Evolutionary conservation across 2,329 filamentous ascomycete genomes (phyloP), one percentile per base, ranked within the genome.

Genomic region (Dactylellina sp.): DNA sequence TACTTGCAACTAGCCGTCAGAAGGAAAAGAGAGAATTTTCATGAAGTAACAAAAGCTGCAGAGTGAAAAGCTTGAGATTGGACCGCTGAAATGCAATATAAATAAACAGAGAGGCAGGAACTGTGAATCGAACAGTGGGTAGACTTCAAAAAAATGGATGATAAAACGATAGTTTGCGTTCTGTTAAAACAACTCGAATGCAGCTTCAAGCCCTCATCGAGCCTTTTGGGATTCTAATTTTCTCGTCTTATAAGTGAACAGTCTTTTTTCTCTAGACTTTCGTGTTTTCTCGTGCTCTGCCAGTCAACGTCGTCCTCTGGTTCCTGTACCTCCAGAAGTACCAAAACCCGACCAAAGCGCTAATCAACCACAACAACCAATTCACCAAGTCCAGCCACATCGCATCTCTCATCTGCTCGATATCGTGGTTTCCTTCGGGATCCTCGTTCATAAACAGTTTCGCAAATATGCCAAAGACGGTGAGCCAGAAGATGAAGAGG

Each of bases 381-480:
- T 89, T 91, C 50, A 86, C 83, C 56, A 96, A 81, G 80, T 94
- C 90, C 49, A 96, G 85, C 91, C 91, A 96, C 14, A 95, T 91
- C 3, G 92, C 91, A 79, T 89, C 88, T 83, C 93, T 92, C 92
- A 97, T 96, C 65, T 91, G 86, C 76, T 84, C 82, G 66, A 94
- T 85, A 55, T 85, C 88, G 42, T 78, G 78, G 79, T 91, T 85
- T 12, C 88, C 88, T 79, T 90, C 84, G 0, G 89, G 80, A 70
- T 92, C 81, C 78, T 89, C 88, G 61, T 86, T 81, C 79, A 96
- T 90, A 83, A 89, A 97, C 84, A 94, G 87, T 78, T 86, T 88
- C 61, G 89, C 93, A 80, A 97, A 97, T 72, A 95, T 83, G 16
- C 92, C 93, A 80, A 96, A 96, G 4, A 95, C 84, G 1, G 88